These are phyloP conservation scores for Colletotrichum cereale DNA, from an alignment of 2,329 filamentous ascomycete genomes.

Conservation along the genomic window DNA sequence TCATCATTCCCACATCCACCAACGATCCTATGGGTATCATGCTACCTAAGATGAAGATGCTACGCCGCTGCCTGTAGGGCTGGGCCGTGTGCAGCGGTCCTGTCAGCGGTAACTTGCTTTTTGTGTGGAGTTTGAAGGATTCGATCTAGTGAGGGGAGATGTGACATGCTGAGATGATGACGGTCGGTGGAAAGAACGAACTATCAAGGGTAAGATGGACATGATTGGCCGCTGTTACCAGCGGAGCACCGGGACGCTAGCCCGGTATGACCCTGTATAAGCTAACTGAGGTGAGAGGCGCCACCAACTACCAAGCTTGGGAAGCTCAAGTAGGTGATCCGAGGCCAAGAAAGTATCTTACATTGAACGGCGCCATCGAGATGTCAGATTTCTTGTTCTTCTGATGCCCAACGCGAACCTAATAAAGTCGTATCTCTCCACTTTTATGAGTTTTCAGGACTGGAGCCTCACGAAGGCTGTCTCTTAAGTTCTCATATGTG, in stretches of 20 bases:
- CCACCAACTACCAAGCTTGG: not conserved
- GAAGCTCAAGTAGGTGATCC: not conserved
- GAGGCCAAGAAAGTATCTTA: not conserved
- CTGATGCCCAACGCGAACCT: not conserved
- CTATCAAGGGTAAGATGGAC: not conserved
- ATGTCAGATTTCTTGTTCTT: not conserved
- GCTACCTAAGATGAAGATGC: not conserved
- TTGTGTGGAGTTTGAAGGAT: not conserved
- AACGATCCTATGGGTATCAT: not conserved
- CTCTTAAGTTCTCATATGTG: not conserved
- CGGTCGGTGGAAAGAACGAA: not conserved
- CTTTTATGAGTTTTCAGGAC: not conserved
- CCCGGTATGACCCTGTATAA: not conserved
- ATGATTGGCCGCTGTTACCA: not conserved
- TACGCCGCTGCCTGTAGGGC: not conserved
- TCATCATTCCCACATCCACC: not conserved
- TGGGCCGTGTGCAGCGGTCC: no score
- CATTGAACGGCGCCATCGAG: not conserved
- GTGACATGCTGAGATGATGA: not conserved
- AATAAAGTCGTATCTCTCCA: not conserved
- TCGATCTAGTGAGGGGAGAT: not conserved
- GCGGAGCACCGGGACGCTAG: not conserved
- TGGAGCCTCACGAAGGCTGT: not conserved
- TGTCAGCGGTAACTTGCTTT: not conserved
- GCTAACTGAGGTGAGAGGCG: not conserved